Evolutionary conservation across 305 asterid genomes (phyloP), one percentile per base, ranked within the genome.

Genomic region (Solanum hybrid): DNA sequence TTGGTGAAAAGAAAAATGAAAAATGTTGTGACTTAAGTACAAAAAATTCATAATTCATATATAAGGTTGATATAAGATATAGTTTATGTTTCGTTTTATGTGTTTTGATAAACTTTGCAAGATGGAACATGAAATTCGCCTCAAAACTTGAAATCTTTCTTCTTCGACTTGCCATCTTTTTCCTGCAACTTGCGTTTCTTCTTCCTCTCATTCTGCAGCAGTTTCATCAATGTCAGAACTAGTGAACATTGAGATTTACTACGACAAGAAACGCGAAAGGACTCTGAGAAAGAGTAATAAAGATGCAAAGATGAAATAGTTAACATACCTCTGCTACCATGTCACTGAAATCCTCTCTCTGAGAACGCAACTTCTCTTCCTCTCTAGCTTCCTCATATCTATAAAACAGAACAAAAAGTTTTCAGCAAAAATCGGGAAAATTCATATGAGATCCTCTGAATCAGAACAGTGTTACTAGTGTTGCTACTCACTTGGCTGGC

Each of bases 381-480:
- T 97, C 99, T 93, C 99, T 94, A 80, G 98, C 99, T 93, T 97
- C 99, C 93, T 95, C 98, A 10, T 97, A 96, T 93, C 99, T 96
- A 93, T 75, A 14, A 32, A 84, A 38, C 81, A 10, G 33, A 39
- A 83, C 7, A 37, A 51, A 81, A 79, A 26, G 15, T 9, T 82
- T 1, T 41, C 87, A 88, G 24, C 41, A 45, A 65, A 24, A 37
- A 14, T 2, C 0, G 13, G 31, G 82, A 77, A 41, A 41, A 76
- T 34, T 57, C 87, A 32, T 83, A 14, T 73, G 51, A 39, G 26
- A 85, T 65, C 68, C 81, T 78, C 83, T 1, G 27, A 87, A 26
- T 89, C 26, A 13, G 5, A 37, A 82, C 57, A 72, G 80, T 11
- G 72, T 65, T 33, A 29, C 70, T 31, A 38, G 26, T 37, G 29